A percentile compares a stretch with the other conserved stretches of the same genome.
Evolutionary conservation across 768 basidiomycete species (phyloP).

Genomic region (Amanita fuliginea): DNA sequence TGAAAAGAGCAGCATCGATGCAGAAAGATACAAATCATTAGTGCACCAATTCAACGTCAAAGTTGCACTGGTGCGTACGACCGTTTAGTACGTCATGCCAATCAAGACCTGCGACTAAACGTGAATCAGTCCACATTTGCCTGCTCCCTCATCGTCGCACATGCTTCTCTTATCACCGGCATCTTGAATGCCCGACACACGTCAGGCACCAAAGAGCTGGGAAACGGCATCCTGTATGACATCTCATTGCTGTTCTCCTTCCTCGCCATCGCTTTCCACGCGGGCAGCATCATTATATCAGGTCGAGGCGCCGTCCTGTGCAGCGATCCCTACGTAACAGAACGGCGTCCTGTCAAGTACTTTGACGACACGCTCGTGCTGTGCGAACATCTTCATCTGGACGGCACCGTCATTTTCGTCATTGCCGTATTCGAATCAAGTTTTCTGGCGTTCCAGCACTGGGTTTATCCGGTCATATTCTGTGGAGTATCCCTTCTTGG

Average conservation of each 20-base stretch:
- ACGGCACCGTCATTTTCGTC: slow-evolving; percentile 1
- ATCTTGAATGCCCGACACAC: not conserved
- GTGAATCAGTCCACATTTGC: not conserved
- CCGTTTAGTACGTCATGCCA: too few species aligned
- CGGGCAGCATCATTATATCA: slow-evolving; percentile 1
- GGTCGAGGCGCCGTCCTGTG: not conserved
- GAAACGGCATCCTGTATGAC: not conserved
- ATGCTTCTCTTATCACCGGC: not conserved
- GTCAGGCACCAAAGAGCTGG: not conserved
- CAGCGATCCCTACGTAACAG: not conserved
- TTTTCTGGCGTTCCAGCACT: not conserved
- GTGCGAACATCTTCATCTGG: not conserved
- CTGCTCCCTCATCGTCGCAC: not conserved
- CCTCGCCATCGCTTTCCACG: slow-evolving; percentile 1
- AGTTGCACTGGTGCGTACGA: not conserved
- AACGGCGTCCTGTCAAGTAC: not conserved
- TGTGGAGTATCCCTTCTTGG: not conserved
- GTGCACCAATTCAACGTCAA: slow-evolving; percentile 1
- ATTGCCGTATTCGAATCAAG: not conserved
- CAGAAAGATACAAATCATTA: not conserved
- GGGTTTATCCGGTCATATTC: not conserved
- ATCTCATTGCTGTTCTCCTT: not conserved
- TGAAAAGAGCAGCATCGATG: not conserved
- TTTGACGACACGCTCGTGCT: not conserved
- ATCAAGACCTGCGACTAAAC: too few species aligned